Evolutionary conservation across 2,329 filamentous ascomycete species (phyloP), one percentile per base, ranked within the genome.

Genomic region (Beauveria sp.): DNA sequence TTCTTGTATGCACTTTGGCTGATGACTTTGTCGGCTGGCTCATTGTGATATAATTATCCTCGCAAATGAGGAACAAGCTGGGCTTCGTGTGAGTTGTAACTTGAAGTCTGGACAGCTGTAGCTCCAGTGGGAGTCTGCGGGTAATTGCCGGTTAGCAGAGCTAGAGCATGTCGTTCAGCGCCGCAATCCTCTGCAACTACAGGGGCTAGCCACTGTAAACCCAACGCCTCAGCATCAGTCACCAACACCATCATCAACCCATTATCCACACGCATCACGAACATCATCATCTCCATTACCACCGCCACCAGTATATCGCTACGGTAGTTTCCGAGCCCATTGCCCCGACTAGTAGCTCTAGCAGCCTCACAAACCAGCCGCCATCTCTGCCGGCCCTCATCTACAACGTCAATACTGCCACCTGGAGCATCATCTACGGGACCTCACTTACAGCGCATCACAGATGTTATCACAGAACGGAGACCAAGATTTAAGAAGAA

Each of bases 1-100:
- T 76, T 22, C 72, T 67, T 18, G 67, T 67, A 58, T 76, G 74
- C 22, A 71, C 73, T 60, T 69, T 66, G 34, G 69, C 69, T 6
- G 63, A 63, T 30, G 68, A 66, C 59, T 68, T 67, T 62, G 66
- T 66, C 26, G 68, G 66, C 53, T 68, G 69, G 62, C 70, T 71
- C 70, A 72, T 72, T 44, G 24, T 55, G n/a, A 22, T 48, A 22
- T 37, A 1, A 14, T 47, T 34, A 24, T 47, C 10, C 16, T 18
- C 14, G 46, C 12, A 16, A n/a, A 8, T 26, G 22, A 26, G 22
- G 22, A 24, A 22, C 46, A 18, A 28, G 24, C 6, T 48, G 20
- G 18, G 18, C 9, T 22, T 48, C 16, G 22, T 22, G 14, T 48
- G 26, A 50, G 26, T 50, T 50, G 47, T 30, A n/a, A 16, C 6